phyloP scores from a whole-genome alignment of 495 filamentous ascomycete species.

The Mytilinidion resinicola region DNA sequence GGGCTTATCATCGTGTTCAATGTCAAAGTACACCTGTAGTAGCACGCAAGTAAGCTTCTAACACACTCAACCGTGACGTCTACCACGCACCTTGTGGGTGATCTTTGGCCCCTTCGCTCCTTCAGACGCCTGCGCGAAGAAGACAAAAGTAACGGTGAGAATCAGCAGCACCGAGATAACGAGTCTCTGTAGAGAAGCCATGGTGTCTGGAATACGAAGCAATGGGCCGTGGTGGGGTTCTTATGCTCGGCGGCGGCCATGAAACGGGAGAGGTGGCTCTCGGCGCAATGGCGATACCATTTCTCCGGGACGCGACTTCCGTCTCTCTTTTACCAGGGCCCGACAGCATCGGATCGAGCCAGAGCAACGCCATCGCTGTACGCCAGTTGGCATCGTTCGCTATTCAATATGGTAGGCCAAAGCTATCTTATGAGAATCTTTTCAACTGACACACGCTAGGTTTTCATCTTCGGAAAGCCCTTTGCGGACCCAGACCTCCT shows the following conservation, averaged over 20 bases:
- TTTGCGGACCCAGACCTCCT: conserved; percentile 65
- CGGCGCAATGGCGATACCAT: background rate
- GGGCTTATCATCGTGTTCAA: conserved; percentile 79
- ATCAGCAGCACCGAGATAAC: conserved; percentile 66
- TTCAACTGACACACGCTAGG: conserved; percentile 42
- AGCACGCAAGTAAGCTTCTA: conserved; percentile 16
- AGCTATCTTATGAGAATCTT: conserved; percentile 2
- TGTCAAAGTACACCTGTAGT: conserved; percentile 80
- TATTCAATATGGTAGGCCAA: conserved; percentile 33
- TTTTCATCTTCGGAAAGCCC: conserved; percentile 77
- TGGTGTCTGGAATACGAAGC: conserved; percentile 30
- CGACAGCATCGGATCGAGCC: no score
- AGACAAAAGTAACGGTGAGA: conserved; percentile 63
- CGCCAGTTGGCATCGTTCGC: background rate
- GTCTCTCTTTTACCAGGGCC: no score
- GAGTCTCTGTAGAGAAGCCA: conserved; percentile 49
- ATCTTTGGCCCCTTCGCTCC: conserved; percentile 92
- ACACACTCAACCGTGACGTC: conserved; percentile 4
- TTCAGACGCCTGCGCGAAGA: conserved; percentile 62
- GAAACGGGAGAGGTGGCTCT: background rate
- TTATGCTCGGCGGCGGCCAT: conserved; percentile 1
- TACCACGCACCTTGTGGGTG: conserved; percentile 67
- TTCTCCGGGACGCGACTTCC: no score
- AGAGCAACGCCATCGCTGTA: no score
- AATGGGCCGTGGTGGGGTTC: conserved; percentile 2